A percentile compares a stretch with the other conserved stretches of the same genome.
Conservation (phyloP, 2,329 filamentous ascomycete genomes). For the Juglanconis sp. region DNA sequence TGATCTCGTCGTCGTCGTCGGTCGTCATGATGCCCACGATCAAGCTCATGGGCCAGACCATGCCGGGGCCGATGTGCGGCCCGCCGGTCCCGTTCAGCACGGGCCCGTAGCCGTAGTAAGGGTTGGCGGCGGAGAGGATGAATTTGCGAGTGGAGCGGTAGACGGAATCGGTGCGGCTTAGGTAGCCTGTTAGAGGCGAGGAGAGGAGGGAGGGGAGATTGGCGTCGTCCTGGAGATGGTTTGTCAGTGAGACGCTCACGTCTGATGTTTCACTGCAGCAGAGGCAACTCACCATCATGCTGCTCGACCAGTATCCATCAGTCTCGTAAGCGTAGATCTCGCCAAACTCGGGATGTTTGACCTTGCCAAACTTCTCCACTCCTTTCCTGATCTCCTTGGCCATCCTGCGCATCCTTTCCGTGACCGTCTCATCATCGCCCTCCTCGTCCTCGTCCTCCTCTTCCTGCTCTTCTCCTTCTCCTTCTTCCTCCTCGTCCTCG, state of each 20-base stretch:
- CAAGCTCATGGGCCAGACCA: constrained; percentile 72
- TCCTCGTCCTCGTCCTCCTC: background rate
- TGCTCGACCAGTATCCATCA: constrained; percentile 47
- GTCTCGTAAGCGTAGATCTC: constrained; percentile 64
- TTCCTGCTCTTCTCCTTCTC: background rate
- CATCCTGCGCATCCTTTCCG: constrained; percentile 47
- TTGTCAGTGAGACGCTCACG: background rate
- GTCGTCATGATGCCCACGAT: constrained; percentile 66
- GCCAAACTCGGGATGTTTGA: constrained; percentile 56
- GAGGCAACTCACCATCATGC: constrained; percentile 14
- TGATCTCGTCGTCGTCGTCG: constrained; percentile 61
- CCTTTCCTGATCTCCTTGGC: constrained; percentile 60
- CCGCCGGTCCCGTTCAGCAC: constrained; percentile 24
- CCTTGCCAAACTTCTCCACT: constrained; percentile 65
- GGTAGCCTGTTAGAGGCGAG: constrained; percentile 52
- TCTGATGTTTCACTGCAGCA: too few relatives aligned
- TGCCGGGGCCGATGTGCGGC: constrained; percentile 39
- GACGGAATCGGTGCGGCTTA: constrained; percentile 44
- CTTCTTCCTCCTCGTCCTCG: background rate
- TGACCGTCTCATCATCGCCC: constrained; percentile 17
- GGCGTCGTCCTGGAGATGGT: constrained; percentile 45
- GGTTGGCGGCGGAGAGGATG: constrained; percentile 61
- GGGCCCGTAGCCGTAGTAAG: constrained; percentile 45
- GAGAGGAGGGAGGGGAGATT: constrained; percentile 56
- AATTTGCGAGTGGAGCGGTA: constrained; percentile 67